Percentiles rank a stretch among this genome's conserved stretches.
Evolutionary conservation across 2,329 filamentous ascomycete species (phyloP).

Genomic region (Stemphylium vesicarium): DNA sequence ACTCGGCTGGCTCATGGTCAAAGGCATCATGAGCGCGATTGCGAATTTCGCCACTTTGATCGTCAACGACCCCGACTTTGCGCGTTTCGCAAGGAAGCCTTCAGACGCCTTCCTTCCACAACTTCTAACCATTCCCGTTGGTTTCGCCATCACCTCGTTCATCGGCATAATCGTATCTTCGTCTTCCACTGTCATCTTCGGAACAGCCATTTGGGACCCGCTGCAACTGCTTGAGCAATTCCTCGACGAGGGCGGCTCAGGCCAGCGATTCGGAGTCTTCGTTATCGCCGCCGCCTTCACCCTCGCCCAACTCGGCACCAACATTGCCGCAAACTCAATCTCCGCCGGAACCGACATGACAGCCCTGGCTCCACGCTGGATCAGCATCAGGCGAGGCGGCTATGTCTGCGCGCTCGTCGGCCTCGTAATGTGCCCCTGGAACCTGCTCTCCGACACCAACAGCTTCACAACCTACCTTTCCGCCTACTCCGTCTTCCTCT

Average conservation of each 20-base stretch:
- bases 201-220: conserved; percentile 52
- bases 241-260: conserved; percentile 49
- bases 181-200: conserved; percentile 52
- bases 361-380: conserved; percentile 76
- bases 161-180: conserved; percentile 65
- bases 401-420: conserved; percentile 84
- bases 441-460: conserved; percentile 75
- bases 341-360: conserved; percentile 85
- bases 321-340: conserved; percentile 85
- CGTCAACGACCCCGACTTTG: conserved; percentile 79
- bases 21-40: conserved; percentile 86
- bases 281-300: conserved; percentile 61
- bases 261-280: conserved; percentile 57
- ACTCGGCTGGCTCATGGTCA: conserved; percentile 82
- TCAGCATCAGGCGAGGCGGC: conserved; percentile 85
- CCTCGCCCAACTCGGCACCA: conserved; percentile 83
- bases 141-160: conserved; percentile 74
- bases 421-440: conserved; percentile 86
- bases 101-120: conserved; percentile 81
- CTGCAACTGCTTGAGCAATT: conserved; percentile 51
- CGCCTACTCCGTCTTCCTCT: conserved; percentile 92
- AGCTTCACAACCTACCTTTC: conserved; percentile 91
- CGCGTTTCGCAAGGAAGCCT: conserved; percentile 80
- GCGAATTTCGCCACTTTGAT: conserved; percentile 92
- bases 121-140: conserved; percentile 61